These are phyloP conservation scores for Gnaphalium uliginosum DNA, from an alignment of 129 eudicot species.

Conservation along the genomic window DNA sequence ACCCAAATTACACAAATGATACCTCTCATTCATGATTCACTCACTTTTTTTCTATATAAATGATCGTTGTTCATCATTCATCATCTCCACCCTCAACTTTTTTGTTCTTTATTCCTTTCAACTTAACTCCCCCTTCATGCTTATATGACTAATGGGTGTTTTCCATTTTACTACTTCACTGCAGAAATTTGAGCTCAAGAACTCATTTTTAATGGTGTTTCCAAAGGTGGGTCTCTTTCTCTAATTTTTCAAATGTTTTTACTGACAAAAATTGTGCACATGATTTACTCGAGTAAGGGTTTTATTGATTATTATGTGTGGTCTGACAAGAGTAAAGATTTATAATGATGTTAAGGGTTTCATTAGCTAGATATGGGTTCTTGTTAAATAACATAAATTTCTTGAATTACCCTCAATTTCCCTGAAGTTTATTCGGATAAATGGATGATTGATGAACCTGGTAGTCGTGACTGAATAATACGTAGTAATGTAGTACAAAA, in stretches of 20 bases:
- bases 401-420: neutral
- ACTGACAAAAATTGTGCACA: neutral
- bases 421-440: neutral
- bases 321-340: neutral
- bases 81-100: slow-evolving; percentile 18
- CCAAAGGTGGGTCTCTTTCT: slow-evolving; percentile 29
- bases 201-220: slow-evolving; percentile 25
- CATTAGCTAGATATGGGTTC: neutral
- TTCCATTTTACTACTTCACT: neutral
- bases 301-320: neutral
- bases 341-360: neutral
- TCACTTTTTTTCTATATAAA: neutral
- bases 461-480: neutral
- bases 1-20: neutral
- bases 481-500: too few relatives aligned
- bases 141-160: neutral
- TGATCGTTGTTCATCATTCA: neutral
- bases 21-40: neutral
- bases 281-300: neutral
- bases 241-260: neutral
- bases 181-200: slow-evolving; percentile 22
- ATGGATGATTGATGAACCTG: neutral
- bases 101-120: neutral
- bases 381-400: neutral
- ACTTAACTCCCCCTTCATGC: neutral